Evolutionary conservation across 495 filamentous ascomycete species (phyloP).

Genomic region (Penicillium arizonense): DNA sequence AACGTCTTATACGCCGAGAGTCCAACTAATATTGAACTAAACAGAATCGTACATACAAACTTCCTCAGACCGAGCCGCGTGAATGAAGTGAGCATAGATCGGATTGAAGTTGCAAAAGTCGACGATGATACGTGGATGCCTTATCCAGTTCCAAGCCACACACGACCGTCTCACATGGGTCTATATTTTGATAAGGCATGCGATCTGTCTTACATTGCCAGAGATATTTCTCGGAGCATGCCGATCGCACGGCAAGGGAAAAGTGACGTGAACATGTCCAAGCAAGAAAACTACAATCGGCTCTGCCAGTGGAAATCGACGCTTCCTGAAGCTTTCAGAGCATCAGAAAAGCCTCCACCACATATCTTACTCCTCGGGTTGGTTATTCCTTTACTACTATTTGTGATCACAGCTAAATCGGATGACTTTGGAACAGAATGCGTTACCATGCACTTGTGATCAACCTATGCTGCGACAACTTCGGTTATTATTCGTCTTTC

Average conservation of each 20-base stretch:
- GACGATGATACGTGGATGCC: conserved; percentile 18
- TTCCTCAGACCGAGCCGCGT: conserved; percentile 31
- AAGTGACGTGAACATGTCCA: conserved; percentile 9
- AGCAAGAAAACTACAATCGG: conserved; percentile 19
- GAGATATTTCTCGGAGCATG: conserved; percentile 21
- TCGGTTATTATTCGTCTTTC: conserved; percentile 6
- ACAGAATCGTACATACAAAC: conserved; percentile 32
- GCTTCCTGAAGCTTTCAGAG: conserved; percentile 15
- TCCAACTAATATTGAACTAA: background rate
- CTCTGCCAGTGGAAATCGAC: conserved; percentile 22
- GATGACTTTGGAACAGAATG: conserved; percentile 17
- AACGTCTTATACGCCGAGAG: background rate
- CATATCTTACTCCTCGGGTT: conserved; percentile 32
- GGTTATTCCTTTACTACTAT: background rate
- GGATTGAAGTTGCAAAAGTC: conserved; percentile 9
- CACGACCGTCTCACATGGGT: conserved; percentile 21
- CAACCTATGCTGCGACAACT: conserved; percentile 23
- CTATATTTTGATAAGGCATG: conserved; percentile 33
- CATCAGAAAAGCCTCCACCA: conserved; percentile 16
- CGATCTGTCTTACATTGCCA: conserved; percentile 27
- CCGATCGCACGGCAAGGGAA: background rate
- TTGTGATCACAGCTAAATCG: background rate
- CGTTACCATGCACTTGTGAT: conserved; percentile 31
- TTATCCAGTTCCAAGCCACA: conserved; percentile 19
- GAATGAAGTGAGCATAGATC: conserved; percentile 18